These are phyloP conservation scores for Crithidia fasciculata DNA, from an alignment of 208 protist species.

Conservation along the genomic window DNA sequence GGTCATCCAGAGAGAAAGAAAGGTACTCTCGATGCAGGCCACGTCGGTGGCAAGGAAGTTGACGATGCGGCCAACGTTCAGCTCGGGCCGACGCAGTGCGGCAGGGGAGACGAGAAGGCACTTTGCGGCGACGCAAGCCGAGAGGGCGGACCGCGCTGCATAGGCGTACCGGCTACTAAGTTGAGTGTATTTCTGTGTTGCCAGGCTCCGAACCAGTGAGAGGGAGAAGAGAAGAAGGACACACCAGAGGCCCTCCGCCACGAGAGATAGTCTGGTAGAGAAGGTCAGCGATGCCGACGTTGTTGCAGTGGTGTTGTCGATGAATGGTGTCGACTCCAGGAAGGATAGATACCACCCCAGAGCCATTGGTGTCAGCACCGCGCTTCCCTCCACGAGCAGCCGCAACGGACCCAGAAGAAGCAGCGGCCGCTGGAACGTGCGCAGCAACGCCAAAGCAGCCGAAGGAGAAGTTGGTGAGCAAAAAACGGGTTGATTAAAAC, in stretches of 20 bases:
- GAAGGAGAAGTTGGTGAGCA: neutral
- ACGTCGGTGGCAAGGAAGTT: constrained; percentile 45
- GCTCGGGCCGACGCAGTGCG: constrained; percentile 57
- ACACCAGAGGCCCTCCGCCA: neutral
- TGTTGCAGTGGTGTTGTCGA: too few relatives aligned
- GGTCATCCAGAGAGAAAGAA: constrained; percentile 20
- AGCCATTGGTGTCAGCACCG: constrained; percentile 56
- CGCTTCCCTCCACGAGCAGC: constrained; percentile 32
- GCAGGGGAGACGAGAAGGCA: constrained; percentile 54
- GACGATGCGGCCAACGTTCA: constrained; percentile 84
- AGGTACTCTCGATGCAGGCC: neutral
- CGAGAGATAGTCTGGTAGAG: constrained; percentile 2
- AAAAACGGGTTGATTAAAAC: constrained; percentile 19
- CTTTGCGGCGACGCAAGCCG: constrained; percentile 77
- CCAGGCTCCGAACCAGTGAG: constrained; percentile 42
- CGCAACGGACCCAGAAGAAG: constrained; percentile 43
- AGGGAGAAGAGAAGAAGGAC: constrained; percentile 10
- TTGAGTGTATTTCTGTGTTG: constrained; percentile 58
- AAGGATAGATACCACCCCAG: constrained; percentile 54
- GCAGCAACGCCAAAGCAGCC: neutral
- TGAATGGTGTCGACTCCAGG: neutral
- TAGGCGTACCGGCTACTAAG: constrained; percentile 35
- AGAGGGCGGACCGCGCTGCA: constrained; percentile 56
- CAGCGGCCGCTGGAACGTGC: constrained; percentile 30
- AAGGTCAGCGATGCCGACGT: too few relatives aligned